A percentile compares a stretch with the other conserved stretches of the same genome.
These are phyloP conservation scores for Kentomonas sorsogonicus DNA, from an alignment of 208 protist genomes.

Conservation along the genomic window DNA sequence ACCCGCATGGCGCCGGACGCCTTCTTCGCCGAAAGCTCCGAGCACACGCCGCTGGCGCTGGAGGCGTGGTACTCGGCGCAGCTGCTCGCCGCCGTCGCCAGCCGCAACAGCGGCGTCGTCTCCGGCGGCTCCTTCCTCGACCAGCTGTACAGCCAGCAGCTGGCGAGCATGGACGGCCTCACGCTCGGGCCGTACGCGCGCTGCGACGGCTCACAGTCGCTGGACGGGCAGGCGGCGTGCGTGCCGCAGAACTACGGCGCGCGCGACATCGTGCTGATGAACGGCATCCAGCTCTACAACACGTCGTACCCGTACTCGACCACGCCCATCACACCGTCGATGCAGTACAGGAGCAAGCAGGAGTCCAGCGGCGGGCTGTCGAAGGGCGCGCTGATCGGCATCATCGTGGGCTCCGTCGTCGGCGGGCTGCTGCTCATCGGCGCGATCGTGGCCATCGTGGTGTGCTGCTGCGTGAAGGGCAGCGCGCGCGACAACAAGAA, in stretches of 20 bases:
- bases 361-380: conserved; percentile 6
- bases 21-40: conserved; percentile 4
- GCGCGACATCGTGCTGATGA: conserved; percentile 21
- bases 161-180: conserved; percentile 19
- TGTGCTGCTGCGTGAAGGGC: conserved; percentile 9
- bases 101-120: conserved; percentile 11
- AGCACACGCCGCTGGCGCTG: conserved; percentile 7
- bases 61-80: conserved; percentile 13
- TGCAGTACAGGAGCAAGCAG: conserved; percentile 22
- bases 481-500: conserved; percentile 33
- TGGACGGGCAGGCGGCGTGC: no score
- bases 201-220: not conserved
- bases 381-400: conserved; percentile 17
- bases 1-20: not conserved
- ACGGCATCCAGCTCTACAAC: conserved; percentile 21
- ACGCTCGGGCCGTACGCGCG: conserved; percentile 16
- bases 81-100: conserved; percentile 9
- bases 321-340: conserved; percentile 20
- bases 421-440: conserved; percentile 5
- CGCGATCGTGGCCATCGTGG: conserved; percentile 2
- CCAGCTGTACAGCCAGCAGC: conserved; percentile 16
- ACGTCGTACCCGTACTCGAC: conserved; percentile 10
- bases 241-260: conserved; percentile 46
- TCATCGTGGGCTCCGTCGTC: conserved; percentile 20
- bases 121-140: conserved; percentile 11